These are phyloP conservation scores for Acer yangbiense DNA, from an alignment of 345 rosid genomes.

Conservation along the genomic window DNA sequence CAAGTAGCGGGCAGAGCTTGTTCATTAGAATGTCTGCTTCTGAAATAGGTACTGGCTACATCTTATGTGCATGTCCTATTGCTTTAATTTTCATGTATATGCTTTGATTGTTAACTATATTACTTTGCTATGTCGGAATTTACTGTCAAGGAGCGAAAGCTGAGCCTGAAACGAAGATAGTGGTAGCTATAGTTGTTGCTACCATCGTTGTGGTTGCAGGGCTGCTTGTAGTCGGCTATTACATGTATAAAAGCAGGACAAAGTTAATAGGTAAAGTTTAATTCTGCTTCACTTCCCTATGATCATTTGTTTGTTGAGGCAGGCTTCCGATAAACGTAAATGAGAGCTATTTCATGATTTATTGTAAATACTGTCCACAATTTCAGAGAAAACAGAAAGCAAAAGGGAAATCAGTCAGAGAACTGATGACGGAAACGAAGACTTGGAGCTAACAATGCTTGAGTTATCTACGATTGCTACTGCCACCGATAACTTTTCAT, in stretches of 20 bases:
- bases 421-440: constrained; percentile 10
- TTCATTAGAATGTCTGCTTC: constrained; percentile 34
- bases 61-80: too few relatives aligned
- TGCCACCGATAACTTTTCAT: constrained; percentile 31
- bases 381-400: not conserved
- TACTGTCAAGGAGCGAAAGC: not conserved
- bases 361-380: not conserved
- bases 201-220: not conserved
- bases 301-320: not conserved
- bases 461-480: constrained; percentile 29
- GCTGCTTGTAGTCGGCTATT: constrained; percentile 14
- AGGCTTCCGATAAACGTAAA: too few relatives aligned
- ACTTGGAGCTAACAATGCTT: constrained; percentile 24
- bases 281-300: not conserved
- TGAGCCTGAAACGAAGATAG: not conserved
- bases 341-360: not conserved
- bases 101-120: not conserved
- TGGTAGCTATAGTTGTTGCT: not conserved
- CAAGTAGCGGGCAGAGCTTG: constrained; percentile 34
- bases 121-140: not conserved
- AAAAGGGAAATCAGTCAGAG: not conserved
- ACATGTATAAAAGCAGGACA: not conserved
- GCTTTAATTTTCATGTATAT: too few relatives aligned
- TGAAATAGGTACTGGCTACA: constrained; percentile 29
- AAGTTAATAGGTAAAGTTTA: not conserved